Evolutionary conservation across 148 eudicot genomes (phyloP).

Genomic region (Amaranthus palmeri): DNA sequence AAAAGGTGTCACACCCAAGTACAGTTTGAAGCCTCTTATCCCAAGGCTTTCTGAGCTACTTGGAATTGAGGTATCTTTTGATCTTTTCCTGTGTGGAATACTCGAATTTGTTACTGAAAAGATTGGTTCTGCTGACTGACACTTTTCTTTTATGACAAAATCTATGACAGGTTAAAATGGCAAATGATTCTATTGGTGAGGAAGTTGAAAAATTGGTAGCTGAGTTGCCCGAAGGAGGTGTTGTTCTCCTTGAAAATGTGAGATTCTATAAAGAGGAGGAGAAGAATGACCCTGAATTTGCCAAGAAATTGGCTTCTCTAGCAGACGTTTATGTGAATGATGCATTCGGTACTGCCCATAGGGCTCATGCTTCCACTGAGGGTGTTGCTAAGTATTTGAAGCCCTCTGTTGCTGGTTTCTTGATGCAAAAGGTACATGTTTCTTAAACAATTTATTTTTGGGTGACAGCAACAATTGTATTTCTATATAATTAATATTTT

Average conservation of each 20-base stretch:
- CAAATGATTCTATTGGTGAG: slow-evolving; percentile 82
- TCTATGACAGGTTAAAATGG: slow-evolving; percentile 67
- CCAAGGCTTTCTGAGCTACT: slow-evolving; percentile 85
- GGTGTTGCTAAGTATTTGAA: slow-evolving; percentile 87
- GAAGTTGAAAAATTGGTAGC: slow-evolving; percentile 91
- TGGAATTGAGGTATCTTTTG: slow-evolving; percentile 57
- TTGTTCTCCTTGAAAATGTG: slow-evolving; percentile 83
- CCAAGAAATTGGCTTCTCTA: slow-evolving; percentile 87
- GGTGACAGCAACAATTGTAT: neutral
- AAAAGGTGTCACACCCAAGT: slow-evolving; percentile 90
- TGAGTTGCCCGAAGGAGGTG: slow-evolving; percentile 78
- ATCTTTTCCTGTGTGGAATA: neutral
- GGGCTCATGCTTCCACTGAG: slow-evolving; percentile 97
- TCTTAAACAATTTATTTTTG: neutral
- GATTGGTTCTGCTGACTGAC: too few species aligned
- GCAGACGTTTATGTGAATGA: slow-evolving; percentile 88
- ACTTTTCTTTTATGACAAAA: neutral
- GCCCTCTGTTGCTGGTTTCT: slow-evolving; percentile 92
- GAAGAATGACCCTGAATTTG: slow-evolving; percentile 89
- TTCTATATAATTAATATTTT: neutral
- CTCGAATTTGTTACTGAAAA: too few species aligned
- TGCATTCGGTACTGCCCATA: slow-evolving; percentile 95
- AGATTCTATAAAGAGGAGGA: slow-evolving; percentile 91
- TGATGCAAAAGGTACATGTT: slow-evolving; percentile 74
- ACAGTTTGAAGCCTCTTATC: slow-evolving; percentile 88